Percentiles rank a stretch among this genome's conserved stretches.
These are phyloP conservation scores for Sporothrix luriei DNA, from an alignment of 2,329 filamentous ascomycete genomes.

Conservation along the genomic window DNA sequence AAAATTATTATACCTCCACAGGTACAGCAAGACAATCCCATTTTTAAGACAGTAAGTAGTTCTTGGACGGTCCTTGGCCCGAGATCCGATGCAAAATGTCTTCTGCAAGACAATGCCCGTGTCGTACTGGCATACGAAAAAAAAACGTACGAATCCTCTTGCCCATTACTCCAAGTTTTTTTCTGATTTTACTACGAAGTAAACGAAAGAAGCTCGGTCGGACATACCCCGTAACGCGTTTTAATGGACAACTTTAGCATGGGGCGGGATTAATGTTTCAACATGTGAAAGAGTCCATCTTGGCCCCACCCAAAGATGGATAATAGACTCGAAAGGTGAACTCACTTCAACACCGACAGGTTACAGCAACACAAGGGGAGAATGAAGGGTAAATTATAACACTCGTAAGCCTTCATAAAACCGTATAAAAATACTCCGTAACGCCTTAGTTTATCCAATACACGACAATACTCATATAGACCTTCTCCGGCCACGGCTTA, in stretches of 20 bases:
- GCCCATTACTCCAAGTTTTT: neutral
- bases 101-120: neutral
- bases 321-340: neutral
- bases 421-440: no score
- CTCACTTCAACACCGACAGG: neutral
- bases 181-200: neutral
- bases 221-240: neutral
- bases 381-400: no score
- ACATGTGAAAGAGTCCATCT: slow-evolving; percentile 23
- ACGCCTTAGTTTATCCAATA: slow-evolving; percentile 3
- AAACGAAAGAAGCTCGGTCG: neutral
- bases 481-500: neutral
- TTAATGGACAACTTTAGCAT: neutral
- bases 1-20: no score
- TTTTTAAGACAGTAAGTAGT: neutral
- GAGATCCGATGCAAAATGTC: slow-evolving; percentile 4
- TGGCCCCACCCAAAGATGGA: neutral
- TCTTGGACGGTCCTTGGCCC: neutral
- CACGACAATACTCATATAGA: neutral
- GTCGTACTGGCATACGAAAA: neutral
- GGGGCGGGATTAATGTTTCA: neutral
- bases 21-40: neutral
- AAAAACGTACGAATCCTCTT: neutral
- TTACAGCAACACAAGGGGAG: neutral
- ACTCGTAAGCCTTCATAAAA: no score